phyloP scores from a whole-genome alignment of 1,284 basidiomycete species.

The Apiotrichum sp. region DNA sequence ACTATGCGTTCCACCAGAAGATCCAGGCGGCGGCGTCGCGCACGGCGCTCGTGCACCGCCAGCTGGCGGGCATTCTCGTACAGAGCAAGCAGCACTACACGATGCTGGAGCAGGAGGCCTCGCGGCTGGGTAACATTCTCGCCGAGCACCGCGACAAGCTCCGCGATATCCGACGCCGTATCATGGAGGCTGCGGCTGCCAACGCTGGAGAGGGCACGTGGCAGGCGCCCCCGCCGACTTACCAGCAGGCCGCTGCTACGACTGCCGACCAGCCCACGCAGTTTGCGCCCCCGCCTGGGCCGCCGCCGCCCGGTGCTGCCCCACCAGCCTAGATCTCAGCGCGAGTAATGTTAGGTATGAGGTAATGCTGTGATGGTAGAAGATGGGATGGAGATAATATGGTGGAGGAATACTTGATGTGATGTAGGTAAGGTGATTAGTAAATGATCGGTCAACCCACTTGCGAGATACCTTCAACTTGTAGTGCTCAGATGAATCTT shows the following conservation, averaged over 20 bases:
- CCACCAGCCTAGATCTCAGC: too few species aligned
- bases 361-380: too few species aligned
- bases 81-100: not conserved
- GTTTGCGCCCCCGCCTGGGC: too few species aligned
- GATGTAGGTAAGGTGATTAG: too few species aligned
- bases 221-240: not conserved
- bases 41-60: not conserved
- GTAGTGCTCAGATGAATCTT: too few species aligned
- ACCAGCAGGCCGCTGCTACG: not conserved
- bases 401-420: too few species aligned
- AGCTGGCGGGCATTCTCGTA: not conserved
- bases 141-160: not conserved
- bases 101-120: not conserved
- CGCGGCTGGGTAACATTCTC: not conserved
- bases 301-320: too few species aligned
- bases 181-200: not conserved
- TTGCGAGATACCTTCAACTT: too few species aligned
- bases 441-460: too few species aligned
- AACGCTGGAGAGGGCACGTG: not conserved
- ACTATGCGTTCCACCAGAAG: slow-evolving; percentile 20
- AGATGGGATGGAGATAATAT: too few species aligned
- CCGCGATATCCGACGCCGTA: not conserved
- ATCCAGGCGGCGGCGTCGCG: slow-evolving; percentile 4
- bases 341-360: too few species aligned
- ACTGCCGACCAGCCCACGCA: too few species aligned